Conservation (phyloP, 805 yeast genomes). For the Osmozyma mogii region DNA sequence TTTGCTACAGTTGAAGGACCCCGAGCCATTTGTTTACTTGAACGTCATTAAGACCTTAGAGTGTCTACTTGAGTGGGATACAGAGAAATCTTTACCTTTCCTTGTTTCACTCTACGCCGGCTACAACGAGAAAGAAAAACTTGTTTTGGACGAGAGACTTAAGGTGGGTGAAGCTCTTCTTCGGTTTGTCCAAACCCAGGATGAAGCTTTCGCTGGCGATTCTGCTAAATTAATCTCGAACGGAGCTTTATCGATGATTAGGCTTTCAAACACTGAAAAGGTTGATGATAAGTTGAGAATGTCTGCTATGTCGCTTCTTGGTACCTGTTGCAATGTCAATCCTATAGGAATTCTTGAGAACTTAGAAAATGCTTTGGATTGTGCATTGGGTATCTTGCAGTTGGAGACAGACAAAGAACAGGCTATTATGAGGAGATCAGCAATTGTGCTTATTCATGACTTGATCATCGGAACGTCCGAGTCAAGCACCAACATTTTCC, state of each 20-base stretch:
- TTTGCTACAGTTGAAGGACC: slow-evolving; percentile 56
- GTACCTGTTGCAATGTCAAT: slow-evolving; percentile 53
- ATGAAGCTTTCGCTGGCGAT: slow-evolving; percentile 40
- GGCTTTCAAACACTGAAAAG: slow-evolving; percentile 19
- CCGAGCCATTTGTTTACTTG: slow-evolving; percentile 81
- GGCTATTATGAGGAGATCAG: slow-evolving; percentile 66
- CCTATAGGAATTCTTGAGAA: slow-evolving; percentile 44
- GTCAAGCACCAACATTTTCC: slow-evolving; percentile 42
- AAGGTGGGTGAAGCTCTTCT: slow-evolving; percentile 76
- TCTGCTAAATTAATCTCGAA: slow-evolving; percentile 36
- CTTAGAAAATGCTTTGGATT: slow-evolving; percentile 58
- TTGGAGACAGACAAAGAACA: slow-evolving; percentile 40
- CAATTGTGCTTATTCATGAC: slow-evolving; percentile 62
- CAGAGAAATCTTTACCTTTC: slow-evolving; percentile 25
- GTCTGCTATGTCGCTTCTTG: slow-evolving; percentile 85
- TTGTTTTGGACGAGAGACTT: slow-evolving; percentile 57
- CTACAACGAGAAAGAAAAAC: not conserved
- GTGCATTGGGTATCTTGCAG: slow-evolving; percentile 66
- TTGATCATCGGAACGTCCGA: slow-evolving; percentile 40
- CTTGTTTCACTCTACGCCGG: slow-evolving; percentile 31
- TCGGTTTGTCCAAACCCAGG: slow-evolving; percentile 45
- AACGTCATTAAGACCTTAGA: slow-evolving; percentile 78
- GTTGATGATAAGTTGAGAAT: slow-evolving; percentile 60
- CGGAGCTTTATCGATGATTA: slow-evolving; percentile 33
- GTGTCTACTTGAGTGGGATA: slow-evolving; percentile 42